Percentiles rank a stretch among this genome's conserved stretches.
phyloP scores from a whole-genome alignment of 345 rosid species.

The Eucalyptus virginea region DNA sequence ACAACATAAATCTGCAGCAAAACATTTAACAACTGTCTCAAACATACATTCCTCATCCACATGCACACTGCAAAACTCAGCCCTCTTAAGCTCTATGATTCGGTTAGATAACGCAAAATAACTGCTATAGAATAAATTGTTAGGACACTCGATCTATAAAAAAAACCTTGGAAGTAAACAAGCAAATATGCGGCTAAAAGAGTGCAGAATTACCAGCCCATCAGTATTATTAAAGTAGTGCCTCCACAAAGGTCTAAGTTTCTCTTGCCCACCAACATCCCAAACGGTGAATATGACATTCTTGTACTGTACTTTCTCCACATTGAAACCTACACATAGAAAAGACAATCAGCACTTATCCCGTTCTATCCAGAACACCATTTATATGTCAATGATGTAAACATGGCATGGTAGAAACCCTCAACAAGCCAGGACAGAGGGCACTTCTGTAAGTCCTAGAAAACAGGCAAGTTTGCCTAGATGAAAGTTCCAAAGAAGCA shows the following conservation, averaged over 20 bases:
- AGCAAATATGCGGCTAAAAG: not conserved
- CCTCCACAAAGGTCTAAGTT: slow-evolving; percentile 96
- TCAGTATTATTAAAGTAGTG: slow-evolving; percentile 98
- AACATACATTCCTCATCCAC: not conserved
- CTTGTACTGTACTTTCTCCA: slow-evolving; percentile 99
- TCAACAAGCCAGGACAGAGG: not conserved
- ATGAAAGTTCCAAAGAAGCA: not conserved
- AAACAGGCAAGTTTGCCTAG: not conserved
- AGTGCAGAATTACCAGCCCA: slow-evolving; percentile 55
- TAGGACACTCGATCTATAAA: not conserved
- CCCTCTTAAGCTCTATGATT: not conserved
- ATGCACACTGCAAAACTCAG: not conserved
- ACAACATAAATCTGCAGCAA: slow-evolving; percentile 81
- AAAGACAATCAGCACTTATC: not conserved
- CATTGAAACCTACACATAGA: slow-evolving; percentile 74
- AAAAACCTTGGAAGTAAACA: not conserved
- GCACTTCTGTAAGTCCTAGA: not conserved
- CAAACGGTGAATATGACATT: slow-evolving; percentile 97
- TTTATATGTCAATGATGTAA: not conserved
- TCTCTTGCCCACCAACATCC: slow-evolving; percentile 99
- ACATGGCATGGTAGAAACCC: not conserved
- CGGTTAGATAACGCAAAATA: not conserved
- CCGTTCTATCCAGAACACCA: not conserved
- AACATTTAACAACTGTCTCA: not conserved
- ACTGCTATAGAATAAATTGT: not conserved